Evolutionary conservation across 306 rosid species (phyloP), one percentile per base, ranked within the genome.

Genomic region (Cucurbita pepo): DNA sequence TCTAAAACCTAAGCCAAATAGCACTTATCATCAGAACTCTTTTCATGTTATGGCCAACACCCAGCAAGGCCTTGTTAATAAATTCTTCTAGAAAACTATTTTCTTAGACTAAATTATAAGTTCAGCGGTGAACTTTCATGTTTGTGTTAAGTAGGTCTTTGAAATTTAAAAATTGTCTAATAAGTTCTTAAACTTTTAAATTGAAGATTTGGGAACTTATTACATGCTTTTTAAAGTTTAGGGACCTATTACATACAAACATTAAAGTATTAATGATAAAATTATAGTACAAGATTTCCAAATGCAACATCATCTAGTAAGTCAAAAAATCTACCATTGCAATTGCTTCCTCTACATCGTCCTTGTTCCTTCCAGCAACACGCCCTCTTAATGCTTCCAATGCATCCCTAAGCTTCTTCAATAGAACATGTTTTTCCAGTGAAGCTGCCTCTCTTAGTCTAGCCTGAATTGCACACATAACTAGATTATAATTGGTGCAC

Each of bases 321-420:
- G 43, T 18, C 59, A 50, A 55, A 53, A 75, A 41, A 81, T 89
- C 76, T 65, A 92, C 97, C 97, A 92, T 88, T 71, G 96, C 79
- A 83, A 92, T 92, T 54, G 95, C 96, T 76, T 84, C 95, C 70
- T 75, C 86, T 40, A 92, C 89, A 77, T 92, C 97, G 75, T 92
- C 95, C 84, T 78, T 89, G 89, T 88, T 92, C 84, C 88, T 88
- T 55, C 92, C 96, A 11, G 84, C 87, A 61, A 89, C 92, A 57
- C 87, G 89, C 25, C 95, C 96, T 81, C 85, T 89, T 78, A 92
- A 83, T 79, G 89, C 87, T 81, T 92, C 92, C 73, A 92, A 82
- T 18, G 96, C 97, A 88, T 92, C 97, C 63, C 95, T 83, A 57
- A 92, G 96, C 91, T 92, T 92, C 87, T 89, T 92, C 83, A 92